Conservation (phyloP, 163 green algal genomes). For the Scenedesmus sp. region DNA sequence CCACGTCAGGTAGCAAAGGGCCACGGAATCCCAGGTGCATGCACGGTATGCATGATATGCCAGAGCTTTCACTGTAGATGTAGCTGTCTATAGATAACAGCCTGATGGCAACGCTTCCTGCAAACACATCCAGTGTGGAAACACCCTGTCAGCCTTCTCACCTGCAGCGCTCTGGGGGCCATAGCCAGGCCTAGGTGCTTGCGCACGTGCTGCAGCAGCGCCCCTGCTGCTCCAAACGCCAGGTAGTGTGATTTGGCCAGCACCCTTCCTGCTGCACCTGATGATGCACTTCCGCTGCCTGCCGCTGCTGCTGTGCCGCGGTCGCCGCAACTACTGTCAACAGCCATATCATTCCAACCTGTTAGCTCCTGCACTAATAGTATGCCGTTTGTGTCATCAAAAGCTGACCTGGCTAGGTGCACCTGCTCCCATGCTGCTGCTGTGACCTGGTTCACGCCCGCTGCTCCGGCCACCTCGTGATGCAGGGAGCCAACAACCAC, state of each 20-base stretch:
- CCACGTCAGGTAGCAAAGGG: not conserved
- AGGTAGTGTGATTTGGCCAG: conserved; percentile 64
- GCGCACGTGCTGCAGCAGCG: conserved; percentile 69
- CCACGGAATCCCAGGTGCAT: too few species aligned
- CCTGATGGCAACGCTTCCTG: not conserved
- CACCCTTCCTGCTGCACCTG: not conserved
- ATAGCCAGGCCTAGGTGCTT: not conserved
- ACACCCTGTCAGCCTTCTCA: conserved; percentile 30
- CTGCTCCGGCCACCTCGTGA: conserved; percentile 42
- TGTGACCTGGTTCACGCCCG: conserved; percentile 26
- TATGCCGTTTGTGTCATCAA: conserved; percentile 72
- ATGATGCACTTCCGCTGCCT: not conserved
- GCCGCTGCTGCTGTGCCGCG: conserved; percentile 6
- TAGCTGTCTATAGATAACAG: too few species aligned
- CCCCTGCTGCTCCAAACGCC: conserved; percentile 75
- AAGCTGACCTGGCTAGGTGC: conserved; percentile 55
- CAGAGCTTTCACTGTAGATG: too few species aligned
- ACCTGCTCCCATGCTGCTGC: conserved; percentile 38
- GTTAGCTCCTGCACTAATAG: conserved; percentile 50
- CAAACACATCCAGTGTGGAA: not conserved
- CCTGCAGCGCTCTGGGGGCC: conserved; percentile 17
- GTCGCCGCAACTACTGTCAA: not conserved
- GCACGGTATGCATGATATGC: not conserved
- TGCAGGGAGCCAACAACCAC: conserved; percentile 52
- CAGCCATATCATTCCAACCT: conserved; percentile 20